Evolutionary conservation across 148 eudicot genomes (phyloP), one percentile per base, ranked within the genome.

Genomic region (Spergularia bocconei): DNA sequence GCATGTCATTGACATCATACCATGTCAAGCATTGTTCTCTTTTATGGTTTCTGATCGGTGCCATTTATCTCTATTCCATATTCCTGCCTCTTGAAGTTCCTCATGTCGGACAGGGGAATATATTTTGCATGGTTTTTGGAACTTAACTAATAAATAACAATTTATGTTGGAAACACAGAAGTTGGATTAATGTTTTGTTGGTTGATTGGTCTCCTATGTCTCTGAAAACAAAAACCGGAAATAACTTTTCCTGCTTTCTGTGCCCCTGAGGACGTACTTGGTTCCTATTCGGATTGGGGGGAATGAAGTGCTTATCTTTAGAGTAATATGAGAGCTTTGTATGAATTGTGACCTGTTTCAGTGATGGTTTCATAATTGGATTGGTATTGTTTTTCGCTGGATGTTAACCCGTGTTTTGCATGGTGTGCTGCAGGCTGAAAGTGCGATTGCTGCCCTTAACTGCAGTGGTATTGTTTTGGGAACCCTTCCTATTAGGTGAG

Each of bases 381-480:
- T 29, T 3, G 1, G 29, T 59, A 29, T 20, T 21, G 10, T 15
- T 52, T 29, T 52, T 16, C 8, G 7, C 60, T 52, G 58, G 10
- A 29, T 52, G 41, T 29, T 76, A n/a, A 65, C n/a, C 41, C 25
- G 21, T 13, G 23, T 51, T 54, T 66, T 67, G 11, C 52, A 50
- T 65, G 79, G 23, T 83, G 38, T 29, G 38, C 74, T 81, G 71
- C 88, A 90, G 94, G 94, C 94, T 79, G 94, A 90, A 82, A 88
- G 91, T 79, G 94, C 94, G 29, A 90, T 90, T 82, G 74, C 84
- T 47, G 94, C 94, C 74, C 84, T 90, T 82, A 90, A 85, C 85
- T 88, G 88, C 60, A 90, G 91, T 47, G 94, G 94, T 51, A 82
- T 78, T 7, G 82, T 88, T 61, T 72, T 90, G 71, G 91, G 94